Conservation (phyloP, 768 basidiomycete genomes). For the Lactarius evosmus region DNA sequence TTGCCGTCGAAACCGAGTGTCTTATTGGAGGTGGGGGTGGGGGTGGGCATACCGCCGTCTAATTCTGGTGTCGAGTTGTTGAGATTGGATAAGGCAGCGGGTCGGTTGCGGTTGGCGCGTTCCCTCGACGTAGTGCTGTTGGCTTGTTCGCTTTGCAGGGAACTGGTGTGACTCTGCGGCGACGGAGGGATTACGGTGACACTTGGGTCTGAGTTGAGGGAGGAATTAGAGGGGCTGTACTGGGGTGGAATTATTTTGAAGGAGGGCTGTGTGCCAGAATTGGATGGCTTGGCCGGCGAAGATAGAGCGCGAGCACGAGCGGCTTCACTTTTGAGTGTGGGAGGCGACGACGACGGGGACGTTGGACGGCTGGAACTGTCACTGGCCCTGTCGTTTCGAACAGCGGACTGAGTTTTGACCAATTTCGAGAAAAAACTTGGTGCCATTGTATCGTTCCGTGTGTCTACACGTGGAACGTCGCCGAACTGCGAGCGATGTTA, state of each 20-base stretch:
- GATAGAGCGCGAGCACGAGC: slow-evolving; percentile 7
- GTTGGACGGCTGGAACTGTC: background rate
- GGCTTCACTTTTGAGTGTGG: background rate
- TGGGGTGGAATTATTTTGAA: background rate
- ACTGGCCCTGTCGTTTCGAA: background rate
- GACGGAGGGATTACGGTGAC: slow-evolving; percentile 38
- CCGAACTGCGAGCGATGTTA: too few relatives aligned
- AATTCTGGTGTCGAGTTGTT: slow-evolving; percentile 13
- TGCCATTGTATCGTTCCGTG: slow-evolving; percentile 5
- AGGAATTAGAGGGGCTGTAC: slow-evolving; percentile 17
- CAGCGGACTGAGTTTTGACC: slow-evolving; percentile 8
- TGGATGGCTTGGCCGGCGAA: background rate
- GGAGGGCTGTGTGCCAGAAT: background rate
- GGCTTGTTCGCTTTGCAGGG: slow-evolving; percentile 27
- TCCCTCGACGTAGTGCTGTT: slow-evolving; percentile 13
- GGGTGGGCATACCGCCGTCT: slow-evolving; percentile 23
- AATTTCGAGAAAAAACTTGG: slow-evolving; percentile 19
- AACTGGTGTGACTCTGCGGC: slow-evolving; percentile 29
- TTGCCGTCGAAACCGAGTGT: background rate
- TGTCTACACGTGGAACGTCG: background rate
- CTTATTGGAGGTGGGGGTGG: slow-evolving; percentile 15
- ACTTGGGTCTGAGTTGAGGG: slow-evolving; percentile 31
- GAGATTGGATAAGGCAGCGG: slow-evolving; percentile 18
- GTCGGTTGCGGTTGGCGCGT: slow-evolving; percentile 21
- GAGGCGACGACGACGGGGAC: background rate